Conservation (phyloP, 2,329 filamentous ascomycete genomes). For the Ophiostoma quercus region DNA sequence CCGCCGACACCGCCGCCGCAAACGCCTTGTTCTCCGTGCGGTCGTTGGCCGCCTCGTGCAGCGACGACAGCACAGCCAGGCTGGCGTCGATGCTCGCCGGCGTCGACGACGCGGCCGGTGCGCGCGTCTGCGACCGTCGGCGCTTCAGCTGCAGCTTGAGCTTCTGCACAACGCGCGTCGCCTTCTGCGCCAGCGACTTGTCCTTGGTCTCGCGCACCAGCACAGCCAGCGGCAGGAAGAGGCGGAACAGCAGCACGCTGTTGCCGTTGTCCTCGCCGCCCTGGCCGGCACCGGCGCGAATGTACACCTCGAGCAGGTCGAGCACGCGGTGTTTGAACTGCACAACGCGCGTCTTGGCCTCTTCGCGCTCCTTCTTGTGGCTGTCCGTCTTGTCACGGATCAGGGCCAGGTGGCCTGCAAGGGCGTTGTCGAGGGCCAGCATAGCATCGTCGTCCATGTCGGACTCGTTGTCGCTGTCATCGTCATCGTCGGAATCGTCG, state of each 20-base stretch:
- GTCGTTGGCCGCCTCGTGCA: conserved; percentile 66
- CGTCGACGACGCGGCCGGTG: conserved; percentile 36
- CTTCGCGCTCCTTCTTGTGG: conserved; percentile 78
- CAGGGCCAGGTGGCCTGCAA: conserved; percentile 80
- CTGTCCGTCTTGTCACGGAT: conserved; percentile 57
- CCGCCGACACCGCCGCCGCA: conserved; percentile 67
- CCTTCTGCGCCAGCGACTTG: conserved; percentile 69
- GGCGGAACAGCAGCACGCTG: conserved; percentile 53
- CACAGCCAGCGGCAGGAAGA: conserved; percentile 70
- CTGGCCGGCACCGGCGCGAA: conserved; percentile 59
- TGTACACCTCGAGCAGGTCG: conserved; percentile 78
- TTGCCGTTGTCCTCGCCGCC: neutral
- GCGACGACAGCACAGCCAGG: conserved; percentile 54
- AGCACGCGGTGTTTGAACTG: conserved; percentile 94
- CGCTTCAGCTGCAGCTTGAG: conserved; percentile 65
- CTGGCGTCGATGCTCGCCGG: conserved; percentile 37
- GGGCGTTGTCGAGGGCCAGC: conserved; percentile 78
- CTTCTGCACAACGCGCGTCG: conserved; percentile 63
- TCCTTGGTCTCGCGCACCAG: conserved; percentile 71
- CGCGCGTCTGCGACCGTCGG: conserved; percentile 34
- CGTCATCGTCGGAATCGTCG: conserved; percentile 50
- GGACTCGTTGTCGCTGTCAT: conserved; percentile 55
- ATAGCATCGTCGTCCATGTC: conserved; percentile 97
- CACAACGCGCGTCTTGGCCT: conserved; percentile 81
- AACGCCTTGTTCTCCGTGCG: conserved; percentile 58